Percentiles rank a stretch among this genome's conserved stretches.
These are phyloP conservation scores for Adansonia gregorii DNA, from an alignment of 441 rosid genomes.

Conservation along the genomic window DNA sequence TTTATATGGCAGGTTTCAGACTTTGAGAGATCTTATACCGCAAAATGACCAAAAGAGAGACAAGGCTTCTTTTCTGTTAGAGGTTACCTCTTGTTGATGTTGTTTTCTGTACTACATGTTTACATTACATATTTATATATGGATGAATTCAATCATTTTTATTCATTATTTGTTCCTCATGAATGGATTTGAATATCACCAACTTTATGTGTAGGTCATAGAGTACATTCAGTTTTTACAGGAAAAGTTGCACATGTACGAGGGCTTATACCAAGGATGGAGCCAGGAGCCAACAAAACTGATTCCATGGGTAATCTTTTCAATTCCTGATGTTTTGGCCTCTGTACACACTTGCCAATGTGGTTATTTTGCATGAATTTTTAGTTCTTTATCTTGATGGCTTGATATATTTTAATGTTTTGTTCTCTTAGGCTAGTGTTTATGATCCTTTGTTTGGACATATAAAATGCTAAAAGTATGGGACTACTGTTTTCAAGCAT, in stretches of 20 bases:
- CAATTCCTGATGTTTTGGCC: slow-evolving; percentile 12
- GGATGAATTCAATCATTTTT: not conserved
- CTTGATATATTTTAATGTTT: not conserved
- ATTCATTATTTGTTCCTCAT: not conserved
- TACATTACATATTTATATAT: not conserved
- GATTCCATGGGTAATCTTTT: slow-evolving; percentile 55
- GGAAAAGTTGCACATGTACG: slow-evolving; percentile 54
- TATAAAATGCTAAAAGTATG: slow-evolving; percentile 16
- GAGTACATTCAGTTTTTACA: slow-evolving; percentile 62
- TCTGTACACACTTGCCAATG: not conserved
- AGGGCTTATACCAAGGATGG: slow-evolving; percentile 56
- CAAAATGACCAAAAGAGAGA: slow-evolving; percentile 67
- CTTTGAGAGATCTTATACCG: slow-evolving; percentile 61
- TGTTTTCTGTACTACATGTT: not conserved
- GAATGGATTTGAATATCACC: not conserved
- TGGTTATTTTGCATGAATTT: slow-evolving; percentile 9
- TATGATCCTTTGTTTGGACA: not conserved
- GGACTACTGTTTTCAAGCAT: not conserved
- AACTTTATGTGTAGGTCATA: slow-evolving; percentile 50
- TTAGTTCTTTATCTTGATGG: slow-evolving; percentile 10
- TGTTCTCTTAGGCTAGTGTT: not conserved
- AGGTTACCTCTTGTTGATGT: slow-evolving; percentile 32
- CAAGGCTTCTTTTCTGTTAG: slow-evolving; percentile 61
- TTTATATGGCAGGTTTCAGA: slow-evolving; percentile 55
- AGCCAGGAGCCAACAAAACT: slow-evolving; percentile 49